Evolutionary conservation across 1,284 basidiomycete species (phyloP).

Genomic region (Melampsora abietis-canadensis): DNA sequence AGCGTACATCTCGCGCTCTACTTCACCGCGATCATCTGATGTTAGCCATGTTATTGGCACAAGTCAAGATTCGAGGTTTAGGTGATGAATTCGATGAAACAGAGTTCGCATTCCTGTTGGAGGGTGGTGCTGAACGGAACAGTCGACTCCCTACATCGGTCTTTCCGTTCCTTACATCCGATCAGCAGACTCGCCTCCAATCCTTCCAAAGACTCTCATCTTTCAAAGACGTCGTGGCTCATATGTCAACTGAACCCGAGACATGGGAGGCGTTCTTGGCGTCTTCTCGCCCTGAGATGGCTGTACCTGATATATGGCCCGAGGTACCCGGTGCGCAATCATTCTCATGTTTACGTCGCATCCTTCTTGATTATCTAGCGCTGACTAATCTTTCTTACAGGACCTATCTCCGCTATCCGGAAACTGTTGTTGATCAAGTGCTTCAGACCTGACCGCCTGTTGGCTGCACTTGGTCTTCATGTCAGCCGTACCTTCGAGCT

Average conservation of each 20-base stretch:
- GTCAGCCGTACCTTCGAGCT: constrained; percentile 70
- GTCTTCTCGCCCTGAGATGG: constrained; percentile 67
- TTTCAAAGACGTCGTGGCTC: constrained; percentile 72
- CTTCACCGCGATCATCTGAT: constrained; percentile 88
- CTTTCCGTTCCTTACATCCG: constrained; percentile 52
- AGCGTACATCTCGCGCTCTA: constrained; percentile 82
- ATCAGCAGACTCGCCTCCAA: constrained; percentile 63
- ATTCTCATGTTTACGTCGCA: constrained; percentile 11
- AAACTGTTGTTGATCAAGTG: constrained; percentile 78
- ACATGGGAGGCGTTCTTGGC: constrained; percentile 76
- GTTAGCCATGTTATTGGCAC: constrained; percentile 82
- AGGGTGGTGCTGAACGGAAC: constrained; percentile 62
- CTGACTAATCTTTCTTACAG: constrained; percentile 55
- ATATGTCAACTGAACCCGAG: constrained; percentile 64
- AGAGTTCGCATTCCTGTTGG: constrained; percentile 84
- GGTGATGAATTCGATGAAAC: constrained; percentile 67
- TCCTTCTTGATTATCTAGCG: constrained; percentile 31
- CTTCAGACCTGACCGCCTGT: constrained; percentile 79
- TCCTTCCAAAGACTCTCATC: constrained; percentile 56
- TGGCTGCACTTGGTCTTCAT: constrained; percentile 74
- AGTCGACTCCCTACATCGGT: constrained; percentile 7
- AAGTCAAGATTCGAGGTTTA: constrained; percentile 76
- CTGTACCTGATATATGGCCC: constrained; percentile 68
- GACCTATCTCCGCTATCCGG: constrained; percentile 69
- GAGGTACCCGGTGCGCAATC: constrained; percentile 49